phyloP scores from a whole-genome alignment of 495 filamentous ascomycete genomes.

The Lasiosphaeria hispida region DNA sequence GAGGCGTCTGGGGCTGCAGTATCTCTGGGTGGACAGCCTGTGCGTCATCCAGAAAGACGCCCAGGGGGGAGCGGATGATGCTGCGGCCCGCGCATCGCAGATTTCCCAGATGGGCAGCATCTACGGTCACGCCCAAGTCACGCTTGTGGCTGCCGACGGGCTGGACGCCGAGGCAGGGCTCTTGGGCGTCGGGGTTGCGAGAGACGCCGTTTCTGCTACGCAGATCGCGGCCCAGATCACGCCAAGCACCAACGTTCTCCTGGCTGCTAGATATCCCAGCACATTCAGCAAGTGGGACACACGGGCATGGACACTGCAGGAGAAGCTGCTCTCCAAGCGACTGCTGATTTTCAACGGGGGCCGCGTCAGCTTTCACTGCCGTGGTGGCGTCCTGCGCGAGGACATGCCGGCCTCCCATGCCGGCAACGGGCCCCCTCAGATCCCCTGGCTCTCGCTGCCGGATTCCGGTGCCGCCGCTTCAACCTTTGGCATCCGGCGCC shows the following conservation, averaged over 20 bases:
- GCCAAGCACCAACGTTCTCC: not conserved
- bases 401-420: constrained; percentile 14
- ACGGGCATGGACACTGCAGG: constrained; percentile 35
- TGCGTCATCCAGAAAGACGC: constrained; percentile 32
- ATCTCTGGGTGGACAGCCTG: constrained; percentile 36
- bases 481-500: not conserved
- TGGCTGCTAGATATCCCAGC: not conserved
- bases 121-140: constrained; percentile 25
- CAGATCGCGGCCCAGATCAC: not conserved
- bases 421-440: not conserved
- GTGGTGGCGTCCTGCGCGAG: constrained; percentile 16
- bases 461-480: not conserved
- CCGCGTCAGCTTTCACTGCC: constrained; percentile 24
- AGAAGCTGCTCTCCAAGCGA: constrained; percentile 29
- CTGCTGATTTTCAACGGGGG: constrained; percentile 22
- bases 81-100: constrained; percentile 21
- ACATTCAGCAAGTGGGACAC: constrained; percentile 25
- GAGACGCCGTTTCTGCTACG: not conserved
- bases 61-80: not conserved
- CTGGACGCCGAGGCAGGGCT: not conserved
- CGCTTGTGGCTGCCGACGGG: constrained; percentile 12
- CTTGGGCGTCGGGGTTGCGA: not conserved
- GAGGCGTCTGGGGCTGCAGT: constrained; percentile 17
- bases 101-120: constrained; percentile 27
- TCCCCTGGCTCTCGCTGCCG: not conserved